Percentiles rank a stretch among this genome's conserved stretches.
Evolutionary conservation across 1,139 yeast species (phyloP).

Genomic region (Hansenula anomala): DNA sequence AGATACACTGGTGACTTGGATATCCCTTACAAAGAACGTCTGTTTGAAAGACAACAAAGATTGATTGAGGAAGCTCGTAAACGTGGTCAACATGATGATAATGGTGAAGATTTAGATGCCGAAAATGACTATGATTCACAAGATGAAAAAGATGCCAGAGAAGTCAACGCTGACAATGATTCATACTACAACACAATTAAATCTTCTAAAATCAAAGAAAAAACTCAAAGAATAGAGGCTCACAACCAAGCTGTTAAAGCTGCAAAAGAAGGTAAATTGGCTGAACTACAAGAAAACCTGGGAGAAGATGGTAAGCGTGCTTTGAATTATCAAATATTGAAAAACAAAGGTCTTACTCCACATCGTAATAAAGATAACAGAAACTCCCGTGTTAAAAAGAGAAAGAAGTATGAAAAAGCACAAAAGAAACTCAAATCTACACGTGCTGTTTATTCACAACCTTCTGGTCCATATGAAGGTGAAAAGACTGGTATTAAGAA

Average conservation of each 20-base stretch:
- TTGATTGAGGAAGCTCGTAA: constrained; percentile 82
- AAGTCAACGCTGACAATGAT: constrained; percentile 33
- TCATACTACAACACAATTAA: constrained; percentile 41
- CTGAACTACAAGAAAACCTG: constrained; percentile 58
- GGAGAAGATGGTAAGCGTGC: constrained; percentile 92
- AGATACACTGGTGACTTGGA: constrained; percentile 80
- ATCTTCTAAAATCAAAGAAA: constrained; percentile 41
- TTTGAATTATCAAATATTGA: constrained; percentile 85
- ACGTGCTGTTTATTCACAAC: constrained; percentile 80
- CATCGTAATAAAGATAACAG: constrained; percentile 90
- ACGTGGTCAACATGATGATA: constrained; percentile 62
- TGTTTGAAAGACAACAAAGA: constrained; percentile 84
- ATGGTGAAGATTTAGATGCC: constrained; percentile 55
- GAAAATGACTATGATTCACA: constrained; percentile 42
- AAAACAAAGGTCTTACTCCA: constrained; percentile 93
- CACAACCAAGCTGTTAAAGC: constrained; percentile 75
- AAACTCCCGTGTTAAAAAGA: constrained; percentile 96
- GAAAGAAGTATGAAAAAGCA: constrained; percentile 93
- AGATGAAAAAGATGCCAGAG: constrained; percentile 39
- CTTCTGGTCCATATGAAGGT: constrained; percentile 84
- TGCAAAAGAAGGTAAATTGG: constrained; percentile 79
- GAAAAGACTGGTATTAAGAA: constrained; percentile 97
- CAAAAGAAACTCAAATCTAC: constrained; percentile 89
- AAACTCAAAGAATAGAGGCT: constrained; percentile 52
- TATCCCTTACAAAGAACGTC: constrained; percentile 87